Percentiles rank a stretch among this genome's conserved stretches.
phyloP scores from a whole-genome alignment of 768 basidiomycete genomes.

The Agaricus blazei region DNA sequence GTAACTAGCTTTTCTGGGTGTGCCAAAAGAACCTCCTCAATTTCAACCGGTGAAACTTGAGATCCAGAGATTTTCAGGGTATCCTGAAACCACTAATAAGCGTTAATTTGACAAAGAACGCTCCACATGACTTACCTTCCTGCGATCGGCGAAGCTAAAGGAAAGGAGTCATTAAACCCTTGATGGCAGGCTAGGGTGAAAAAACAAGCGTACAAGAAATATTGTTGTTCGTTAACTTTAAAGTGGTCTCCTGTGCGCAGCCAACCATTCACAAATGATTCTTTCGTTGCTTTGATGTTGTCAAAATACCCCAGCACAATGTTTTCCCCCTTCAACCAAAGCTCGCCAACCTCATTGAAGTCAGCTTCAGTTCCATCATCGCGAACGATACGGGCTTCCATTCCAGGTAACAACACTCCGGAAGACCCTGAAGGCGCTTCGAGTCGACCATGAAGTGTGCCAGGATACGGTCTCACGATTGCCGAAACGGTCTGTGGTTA shows the following conservation, averaged over 20 bases:
- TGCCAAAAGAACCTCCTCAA: slow-evolving; percentile 57
- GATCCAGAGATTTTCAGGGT: slow-evolving; percentile 73
- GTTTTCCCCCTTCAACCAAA: slow-evolving; percentile 51
- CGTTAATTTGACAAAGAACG: neutral
- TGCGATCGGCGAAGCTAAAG: slow-evolving; percentile 63
- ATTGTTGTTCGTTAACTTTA: slow-evolving; percentile 48
- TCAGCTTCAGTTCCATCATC: slow-evolving; percentile 53
- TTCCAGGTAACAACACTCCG: slow-evolving; percentile 56
- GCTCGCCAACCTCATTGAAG: slow-evolving; percentile 58
- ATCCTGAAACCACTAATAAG: slow-evolving; percentile 37
- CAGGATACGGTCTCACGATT: slow-evolving; percentile 36
- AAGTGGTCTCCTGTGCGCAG: slow-evolving; percentile 70
- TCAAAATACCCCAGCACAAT: slow-evolving; percentile 68
- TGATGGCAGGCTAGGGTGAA: neutral
- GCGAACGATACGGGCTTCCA: slow-evolving; percentile 55
- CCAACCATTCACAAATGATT: slow-evolving; percentile 71
- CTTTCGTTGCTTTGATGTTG: slow-evolving; percentile 56
- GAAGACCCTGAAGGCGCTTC: slow-evolving; percentile 35
- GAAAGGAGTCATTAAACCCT: neutral
- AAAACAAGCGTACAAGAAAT: slow-evolving; percentile 50
- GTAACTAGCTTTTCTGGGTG: slow-evolving; percentile 56
- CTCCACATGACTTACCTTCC: slow-evolving; percentile 42
- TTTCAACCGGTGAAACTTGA: slow-evolving; percentile 80
- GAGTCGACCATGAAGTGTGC: slow-evolving; percentile 37
- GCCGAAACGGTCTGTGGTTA: slow-evolving; percentile 47